Conservation (phyloP, 257 asterid genomes). For the Nicotiana benthamiana region DNA sequence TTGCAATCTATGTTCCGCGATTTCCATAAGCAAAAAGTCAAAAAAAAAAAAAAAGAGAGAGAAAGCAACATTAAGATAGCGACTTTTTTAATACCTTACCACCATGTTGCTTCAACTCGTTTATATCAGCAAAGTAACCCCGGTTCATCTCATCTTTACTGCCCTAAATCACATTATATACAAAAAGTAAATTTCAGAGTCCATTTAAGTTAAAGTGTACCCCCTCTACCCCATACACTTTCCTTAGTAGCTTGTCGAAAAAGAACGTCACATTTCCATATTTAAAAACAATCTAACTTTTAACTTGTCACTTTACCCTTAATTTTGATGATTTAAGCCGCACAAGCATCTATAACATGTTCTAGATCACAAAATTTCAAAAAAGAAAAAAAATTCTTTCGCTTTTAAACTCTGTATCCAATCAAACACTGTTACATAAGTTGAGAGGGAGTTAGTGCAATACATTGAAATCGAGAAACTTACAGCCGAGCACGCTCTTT, state of each 20-base stretch:
- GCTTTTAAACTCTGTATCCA: too few species aligned
- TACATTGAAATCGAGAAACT: constrained; percentile 19
- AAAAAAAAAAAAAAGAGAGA: background rate
- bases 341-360: too few species aligned
- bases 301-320: too few species aligned
- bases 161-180: constrained; percentile 47
- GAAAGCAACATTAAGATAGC: background rate
- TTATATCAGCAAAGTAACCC: constrained; percentile 75
- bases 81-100: constrained; percentile 62
- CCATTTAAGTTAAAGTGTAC: background rate
- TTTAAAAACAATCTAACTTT: too few species aligned
- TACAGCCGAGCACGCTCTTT: constrained; percentile 86
- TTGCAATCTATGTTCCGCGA: constrained; percentile 42
- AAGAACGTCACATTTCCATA: too few species aligned
- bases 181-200: background rate
- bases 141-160: constrained; percentile 89
- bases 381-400: too few species aligned
- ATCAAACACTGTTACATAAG: too few species aligned
- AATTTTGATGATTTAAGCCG: too few species aligned
- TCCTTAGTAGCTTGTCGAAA: too few species aligned
- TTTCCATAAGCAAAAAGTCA: constrained; percentile 7
- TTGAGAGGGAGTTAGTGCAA: background rate
- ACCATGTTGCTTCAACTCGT: constrained; percentile 66
- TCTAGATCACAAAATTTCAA: too few species aligned
- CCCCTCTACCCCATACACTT: too few species aligned